A percentile compares a stretch with the other conserved stretches of the same genome.
These are phyloP conservation scores for Psophocarpus tetragonolobus DNA, from an alignment of 306 rosid genomes.

Conservation along the genomic window DNA sequence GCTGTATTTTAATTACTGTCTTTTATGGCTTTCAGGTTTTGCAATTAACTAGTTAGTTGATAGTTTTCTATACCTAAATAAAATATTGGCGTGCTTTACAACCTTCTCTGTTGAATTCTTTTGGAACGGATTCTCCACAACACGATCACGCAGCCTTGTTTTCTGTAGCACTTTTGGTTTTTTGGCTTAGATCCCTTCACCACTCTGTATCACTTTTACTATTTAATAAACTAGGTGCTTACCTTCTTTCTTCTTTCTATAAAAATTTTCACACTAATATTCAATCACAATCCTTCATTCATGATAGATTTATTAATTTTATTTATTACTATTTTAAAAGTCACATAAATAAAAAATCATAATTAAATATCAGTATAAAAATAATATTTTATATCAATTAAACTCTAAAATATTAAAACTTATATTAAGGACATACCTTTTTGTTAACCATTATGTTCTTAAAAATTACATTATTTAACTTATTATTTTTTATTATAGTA, in stretches of 20 bases:
- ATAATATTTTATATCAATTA: too few species aligned
- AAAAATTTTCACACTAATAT: too few species aligned
- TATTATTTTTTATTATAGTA: not conserved
- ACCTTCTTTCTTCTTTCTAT: too few species aligned
- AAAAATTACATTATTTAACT: not conserved
- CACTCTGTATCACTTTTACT: too few species aligned
- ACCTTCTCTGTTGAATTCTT: not conserved
- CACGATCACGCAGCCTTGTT: not conserved
- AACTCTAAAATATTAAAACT: not conserved
- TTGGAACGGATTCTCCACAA: not conserved
- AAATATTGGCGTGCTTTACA: not conserved
- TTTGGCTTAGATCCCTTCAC: too few species aligned
- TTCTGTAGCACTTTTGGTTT: too few species aligned
- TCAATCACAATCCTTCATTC: too few species aligned
- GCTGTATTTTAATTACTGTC: not conserved
- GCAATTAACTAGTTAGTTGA: not conserved
- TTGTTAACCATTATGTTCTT: not conserved
- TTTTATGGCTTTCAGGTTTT: not conserved
- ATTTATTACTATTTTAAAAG: too few species aligned
- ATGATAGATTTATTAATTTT: too few species aligned
- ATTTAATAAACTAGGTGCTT: not conserved
- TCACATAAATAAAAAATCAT: too few species aligned
- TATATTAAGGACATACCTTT: not conserved
- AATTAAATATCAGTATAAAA: too few species aligned
- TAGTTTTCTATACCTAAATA: not conserved